Conservation (phyloP, 2,329 filamentous ascomycete genomes). For the Cordyceps fumosorosea region DNA sequence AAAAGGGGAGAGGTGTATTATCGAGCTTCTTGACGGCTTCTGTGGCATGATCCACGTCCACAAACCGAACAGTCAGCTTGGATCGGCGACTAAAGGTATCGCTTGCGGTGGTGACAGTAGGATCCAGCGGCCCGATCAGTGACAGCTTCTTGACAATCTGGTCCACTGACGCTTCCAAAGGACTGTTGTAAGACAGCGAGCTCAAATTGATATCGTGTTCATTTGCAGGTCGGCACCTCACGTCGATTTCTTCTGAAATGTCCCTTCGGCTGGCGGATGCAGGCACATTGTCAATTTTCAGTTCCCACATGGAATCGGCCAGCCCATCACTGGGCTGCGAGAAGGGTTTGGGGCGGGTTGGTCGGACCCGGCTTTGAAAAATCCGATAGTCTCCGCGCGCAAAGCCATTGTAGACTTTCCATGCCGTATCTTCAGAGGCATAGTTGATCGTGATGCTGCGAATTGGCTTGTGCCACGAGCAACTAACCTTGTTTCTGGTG, state of each 20-base stretch:
- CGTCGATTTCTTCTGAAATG: not conserved
- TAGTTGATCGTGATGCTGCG: conserved; percentile 3
- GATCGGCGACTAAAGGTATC: not conserved
- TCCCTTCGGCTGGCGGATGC: not conserved
- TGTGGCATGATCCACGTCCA: not conserved
- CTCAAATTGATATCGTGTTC: not conserved
- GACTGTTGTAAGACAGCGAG: not conserved
- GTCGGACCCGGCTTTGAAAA: not conserved
- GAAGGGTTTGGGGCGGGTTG: not conserved
- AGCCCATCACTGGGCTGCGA: not conserved
- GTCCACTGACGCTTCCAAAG: not conserved
- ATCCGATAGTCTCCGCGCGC: not conserved
- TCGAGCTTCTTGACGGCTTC: not conserved
- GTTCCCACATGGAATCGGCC: not conserved
- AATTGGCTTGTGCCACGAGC: conserved; percentile 11
- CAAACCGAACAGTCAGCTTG: conserved; percentile 2
- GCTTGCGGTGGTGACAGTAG: not conserved
- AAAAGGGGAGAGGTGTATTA: not conserved
- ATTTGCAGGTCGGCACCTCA: not conserved
- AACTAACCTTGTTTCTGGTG: not conserved
- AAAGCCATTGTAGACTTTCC: not conserved
- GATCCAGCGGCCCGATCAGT: conserved; percentile 5
- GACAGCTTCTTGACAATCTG: not conserved
- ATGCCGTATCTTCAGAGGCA: not conserved
- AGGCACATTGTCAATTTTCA: conserved; percentile 2